Conservation (phyloP, 768 basidiomycete species). For the Mycena crocata region DNA sequence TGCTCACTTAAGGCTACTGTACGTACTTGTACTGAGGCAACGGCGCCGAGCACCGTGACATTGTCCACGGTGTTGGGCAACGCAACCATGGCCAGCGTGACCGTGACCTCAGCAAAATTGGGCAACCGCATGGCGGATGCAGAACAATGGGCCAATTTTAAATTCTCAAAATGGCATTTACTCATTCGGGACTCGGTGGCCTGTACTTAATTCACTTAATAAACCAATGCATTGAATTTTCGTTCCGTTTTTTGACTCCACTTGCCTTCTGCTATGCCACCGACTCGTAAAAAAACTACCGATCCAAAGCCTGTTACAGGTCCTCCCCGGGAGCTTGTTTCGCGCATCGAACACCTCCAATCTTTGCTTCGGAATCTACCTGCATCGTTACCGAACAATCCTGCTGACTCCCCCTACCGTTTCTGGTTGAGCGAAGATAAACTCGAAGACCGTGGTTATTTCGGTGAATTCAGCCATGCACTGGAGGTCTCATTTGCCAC, state of each 20-base stretch:
- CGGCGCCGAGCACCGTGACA: not conserved
- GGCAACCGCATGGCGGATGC: too few relatives aligned
- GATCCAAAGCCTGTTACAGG: not conserved
- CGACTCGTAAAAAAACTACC: not conserved
- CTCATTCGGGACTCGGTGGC: too few relatives aligned
- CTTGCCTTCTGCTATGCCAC: not conserved
- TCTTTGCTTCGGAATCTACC: not conserved
- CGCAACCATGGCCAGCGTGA: too few relatives aligned
- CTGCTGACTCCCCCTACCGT: not conserved
- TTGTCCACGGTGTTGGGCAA: too few relatives aligned
- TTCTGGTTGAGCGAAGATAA: not conserved
- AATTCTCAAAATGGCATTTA: too few relatives aligned
- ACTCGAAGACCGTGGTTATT: not conserved
- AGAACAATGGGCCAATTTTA: too few relatives aligned
- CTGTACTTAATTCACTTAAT: too few relatives aligned
- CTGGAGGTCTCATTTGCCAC: slow-evolving; percentile 8
- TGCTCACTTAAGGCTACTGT: too few relatives aligned
- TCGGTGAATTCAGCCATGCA: not conserved
- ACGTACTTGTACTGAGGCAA: not conserved
- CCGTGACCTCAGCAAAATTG: too few relatives aligned
- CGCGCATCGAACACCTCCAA: not conserved
- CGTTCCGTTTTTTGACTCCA: not conserved
- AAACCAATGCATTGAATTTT: too few relatives aligned
- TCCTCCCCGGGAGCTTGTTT: not conserved
- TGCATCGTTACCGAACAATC: not conserved